Base-by-base conservation (phyloP, 164 flowering plant species). In the Paratinospora sagittata region DNA sequence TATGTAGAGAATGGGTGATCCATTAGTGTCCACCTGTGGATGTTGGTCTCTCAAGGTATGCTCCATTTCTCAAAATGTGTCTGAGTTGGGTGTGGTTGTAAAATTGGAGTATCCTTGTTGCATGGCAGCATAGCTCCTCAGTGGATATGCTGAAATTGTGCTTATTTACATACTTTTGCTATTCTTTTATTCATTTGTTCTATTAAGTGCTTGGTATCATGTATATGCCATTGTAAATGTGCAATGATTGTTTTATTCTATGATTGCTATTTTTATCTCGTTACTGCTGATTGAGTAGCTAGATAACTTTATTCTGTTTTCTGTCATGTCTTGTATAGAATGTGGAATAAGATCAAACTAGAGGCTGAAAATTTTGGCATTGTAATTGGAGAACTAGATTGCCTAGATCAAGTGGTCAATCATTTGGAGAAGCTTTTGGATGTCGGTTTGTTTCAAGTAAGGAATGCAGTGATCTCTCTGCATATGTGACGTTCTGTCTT, bases 361-460 rank as follows among this genome's bases (percentile, higher is more conserved):
- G 78, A 75, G 26, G 69, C 43, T 67, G 71, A 75, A 36, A 72
- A 64, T 61, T 72, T 72, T 65, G 74, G 57, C 19, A 75, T 78
- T 68, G 60, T 71, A 23, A 49, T 70, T 41, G 76, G 33, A 64
- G 78, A 78, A 68, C 65, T 75, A 17, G 71, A 72, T 27, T 64
- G 65, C 75, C 71, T 78, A 60, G 73, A 75, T 72, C 75, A 78
- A 72, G 81, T 72, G 45, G 60, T 75, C 26, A 47, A 43, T 69
- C 74, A 69, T 67, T 52, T 78, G 71, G 78, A 72, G 52, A 78
- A 73, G 71, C 67, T 72, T 72, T 65, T 78, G 70, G 70, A 72
- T 49, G 41, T 64, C 72, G 81, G 81, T 11, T 57, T 75, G 23
- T 72, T 78, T 62, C 73, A 49, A 75, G 81, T 78, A 75, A 68